A percentile compares a stretch with the other conserved stretches of the same genome.
phyloP scores from a whole-genome alignment of 2,329 filamentous ascomycete species.

The Cercospora sp. region DNA sequence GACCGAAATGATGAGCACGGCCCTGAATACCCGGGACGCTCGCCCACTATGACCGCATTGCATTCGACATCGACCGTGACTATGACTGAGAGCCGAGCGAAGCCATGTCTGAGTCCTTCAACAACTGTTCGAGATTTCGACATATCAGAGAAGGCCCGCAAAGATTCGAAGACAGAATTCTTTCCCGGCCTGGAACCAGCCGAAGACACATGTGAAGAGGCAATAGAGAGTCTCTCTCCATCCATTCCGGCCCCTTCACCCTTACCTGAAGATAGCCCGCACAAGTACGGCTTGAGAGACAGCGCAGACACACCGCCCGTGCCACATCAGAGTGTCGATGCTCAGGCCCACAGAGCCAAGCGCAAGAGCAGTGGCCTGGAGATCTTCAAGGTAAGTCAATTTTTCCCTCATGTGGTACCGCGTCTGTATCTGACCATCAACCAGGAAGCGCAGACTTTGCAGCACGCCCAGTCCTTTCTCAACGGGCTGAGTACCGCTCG shows the following conservation, averaged over 20 bases:
- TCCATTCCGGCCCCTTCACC: slow-evolving; percentile 38
- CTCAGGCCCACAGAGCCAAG: slow-evolving; percentile 30
- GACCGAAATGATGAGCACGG: slow-evolving; percentile 25
- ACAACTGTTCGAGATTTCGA: slow-evolving; percentile 31
- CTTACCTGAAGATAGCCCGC: slow-evolving; percentile 39
- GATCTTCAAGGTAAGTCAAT: slow-evolving; percentile 36
- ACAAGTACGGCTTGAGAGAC: slow-evolving; percentile 40
- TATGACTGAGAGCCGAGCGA: slow-evolving; percentile 28
- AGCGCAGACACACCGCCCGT: slow-evolving; percentile 37
- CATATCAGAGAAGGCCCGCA: slow-evolving; percentile 9
- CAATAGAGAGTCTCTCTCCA: slow-evolving; percentile 31
- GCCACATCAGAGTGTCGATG: slow-evolving; percentile 27
- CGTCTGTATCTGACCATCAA: slow-evolving; percentile 9
- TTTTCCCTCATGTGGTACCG: background rate
- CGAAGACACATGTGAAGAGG: slow-evolving; percentile 13
- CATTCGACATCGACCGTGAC: slow-evolving; percentile 33
- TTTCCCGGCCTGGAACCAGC: slow-evolving; percentile 15
- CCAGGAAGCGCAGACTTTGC: slow-evolving; percentile 38
- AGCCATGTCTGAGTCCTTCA: slow-evolving; percentile 31
- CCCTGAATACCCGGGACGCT: slow-evolving; percentile 17
- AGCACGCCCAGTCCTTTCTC: slow-evolving; percentile 39
- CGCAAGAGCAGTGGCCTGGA: slow-evolving; percentile 38
- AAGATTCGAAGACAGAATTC: slow-evolving; percentile 15
- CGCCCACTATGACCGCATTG: slow-evolving; percentile 19
- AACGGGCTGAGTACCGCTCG: slow-evolving; percentile 39